Base-by-base conservation (phyloP, 257 asterid genomes). In the Solanum medicagineum region DNA sequence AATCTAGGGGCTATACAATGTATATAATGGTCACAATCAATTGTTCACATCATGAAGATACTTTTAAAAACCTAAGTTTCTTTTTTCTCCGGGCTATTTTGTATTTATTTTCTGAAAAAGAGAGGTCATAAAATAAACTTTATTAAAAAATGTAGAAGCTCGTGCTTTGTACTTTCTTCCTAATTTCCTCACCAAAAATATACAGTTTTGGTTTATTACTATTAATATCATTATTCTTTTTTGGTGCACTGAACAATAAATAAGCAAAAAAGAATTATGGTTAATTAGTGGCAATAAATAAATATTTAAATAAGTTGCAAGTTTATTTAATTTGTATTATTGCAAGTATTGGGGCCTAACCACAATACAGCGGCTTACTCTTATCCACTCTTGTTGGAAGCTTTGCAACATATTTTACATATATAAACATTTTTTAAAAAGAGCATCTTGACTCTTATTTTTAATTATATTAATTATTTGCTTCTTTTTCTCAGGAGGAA, bases 321-420 rank as follows among this genome's bases (percentile, higher is more conserved):
- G n/a, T 26, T 77, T 77, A 51, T 80, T 63, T 85, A 75, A 49
- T 79, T 47, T 44, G 24, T 54, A 85, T 59, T 55, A 85, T 62
- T 85, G 59, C 79, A 44, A 79, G 54, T 85, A 68, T 10, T 66
- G 83, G 80, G 70, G 66, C 77, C 87, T 69, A 83, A 87, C 80
- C 36, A 77, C 81, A 84, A 86, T 87, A 86, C 81, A 86, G 84
- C 86, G 83, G 88, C 90, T 86, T 45, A 40, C 74, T 86, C 88
- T 88, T 82, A 87, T 86, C 90, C 90, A 85, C 80, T 86, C 83
- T 86, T 79, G 86, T 82, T 83, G 79, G 73, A 83, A 83, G 44
- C 81, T 85, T 85, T 62, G 84, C 29, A 83, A 45, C 89, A 66
- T 36, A 36, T 36, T 36, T 4, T 36, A 36, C 42, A 36, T 86